A percentile compares a stretch with the other conserved stretches of the same genome.
Evolutionary conservation across 2,329 filamentous ascomycete genomes (phyloP).

Genomic region (Paecilomyces fulvus): DNA sequence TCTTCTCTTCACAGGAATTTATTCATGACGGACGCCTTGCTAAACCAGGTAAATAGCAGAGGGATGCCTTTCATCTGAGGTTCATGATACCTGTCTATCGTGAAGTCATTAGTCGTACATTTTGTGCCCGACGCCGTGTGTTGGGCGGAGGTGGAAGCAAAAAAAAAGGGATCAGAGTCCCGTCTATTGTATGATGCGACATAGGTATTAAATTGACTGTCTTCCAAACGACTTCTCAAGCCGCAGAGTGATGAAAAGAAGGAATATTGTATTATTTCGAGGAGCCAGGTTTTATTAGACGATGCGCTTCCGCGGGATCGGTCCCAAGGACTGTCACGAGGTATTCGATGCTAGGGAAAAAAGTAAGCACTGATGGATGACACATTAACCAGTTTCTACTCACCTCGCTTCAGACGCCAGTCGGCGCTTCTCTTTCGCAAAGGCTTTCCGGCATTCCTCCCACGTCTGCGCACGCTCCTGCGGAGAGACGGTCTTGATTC

Average conservation of each 20-base stretch:
- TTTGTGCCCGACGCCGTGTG: background rate
- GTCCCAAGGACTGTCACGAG: conserved; percentile 55
- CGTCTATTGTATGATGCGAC: background rate
- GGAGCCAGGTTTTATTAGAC: conserved; percentile 28
- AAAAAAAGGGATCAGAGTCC: background rate
- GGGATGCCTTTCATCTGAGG: background rate
- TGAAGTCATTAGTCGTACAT: conserved; percentile 1
- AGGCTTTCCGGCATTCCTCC: conserved; percentile 66
- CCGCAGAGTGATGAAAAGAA: background rate
- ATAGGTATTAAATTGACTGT: background rate
- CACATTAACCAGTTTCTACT: conserved; percentile 29
- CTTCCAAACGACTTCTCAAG: background rate
- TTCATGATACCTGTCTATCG: background rate
- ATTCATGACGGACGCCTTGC: background rate
- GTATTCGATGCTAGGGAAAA: conserved; percentile 49
- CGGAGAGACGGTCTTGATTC: conserved; percentile 71
- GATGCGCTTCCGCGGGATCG: conserved; percentile 44
- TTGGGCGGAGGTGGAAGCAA: background rate
- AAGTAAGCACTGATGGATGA: background rate
- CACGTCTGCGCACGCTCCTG: conserved; percentile 57
- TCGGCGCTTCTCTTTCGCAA: conserved; percentile 61
- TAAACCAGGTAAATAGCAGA: background rate
- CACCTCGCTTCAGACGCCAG: conserved; percentile 70
- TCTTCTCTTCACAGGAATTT: background rate
- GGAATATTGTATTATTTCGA: background rate